phyloP scores from a whole-genome alignment of 805 yeast species.

The Myxozyma kluyveri region DNA sequence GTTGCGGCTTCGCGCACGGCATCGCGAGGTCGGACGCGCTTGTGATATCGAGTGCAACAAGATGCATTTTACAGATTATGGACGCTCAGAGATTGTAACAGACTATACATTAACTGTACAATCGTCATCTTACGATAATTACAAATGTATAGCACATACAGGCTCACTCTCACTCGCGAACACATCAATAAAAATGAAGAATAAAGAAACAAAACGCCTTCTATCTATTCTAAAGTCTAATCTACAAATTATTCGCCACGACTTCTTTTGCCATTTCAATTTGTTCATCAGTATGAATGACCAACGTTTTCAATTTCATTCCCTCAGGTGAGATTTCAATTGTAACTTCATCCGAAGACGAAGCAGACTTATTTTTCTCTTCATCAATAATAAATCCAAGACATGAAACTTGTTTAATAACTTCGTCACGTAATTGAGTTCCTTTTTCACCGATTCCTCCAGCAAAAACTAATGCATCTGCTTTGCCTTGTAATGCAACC shows the following conservation, averaged over 20 bases:
- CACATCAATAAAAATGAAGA: no score
- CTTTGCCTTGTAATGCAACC: constrained; percentile 24
- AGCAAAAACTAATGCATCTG: constrained; percentile 26
- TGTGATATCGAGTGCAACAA: no score
- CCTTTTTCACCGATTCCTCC: constrained; percentile 31
- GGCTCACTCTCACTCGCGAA: no score
- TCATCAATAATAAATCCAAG: constrained; percentile 24
- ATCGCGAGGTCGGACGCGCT: no score
- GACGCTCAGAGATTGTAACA: no score
- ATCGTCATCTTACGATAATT: no score
- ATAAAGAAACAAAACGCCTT: no score
- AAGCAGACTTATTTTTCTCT: constrained; percentile 13
- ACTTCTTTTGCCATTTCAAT: constrained; percentile 26
- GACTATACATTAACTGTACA: no score
- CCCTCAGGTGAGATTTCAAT: constrained; percentile 14
- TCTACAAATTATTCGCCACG: neutral
- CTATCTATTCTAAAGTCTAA: no score
- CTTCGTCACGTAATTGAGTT: constrained; percentile 18
- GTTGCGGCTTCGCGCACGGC: no score
- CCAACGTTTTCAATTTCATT: constrained; percentile 13
- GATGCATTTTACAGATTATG: no score
- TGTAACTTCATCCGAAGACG: constrained; percentile 6
- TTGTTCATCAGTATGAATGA: constrained; percentile 29
- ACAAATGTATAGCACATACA: no score
- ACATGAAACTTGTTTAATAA: constrained; percentile 11